Conservation (phyloP, 345 rosid genomes). For the Eutrema heterophyllum region DNA sequence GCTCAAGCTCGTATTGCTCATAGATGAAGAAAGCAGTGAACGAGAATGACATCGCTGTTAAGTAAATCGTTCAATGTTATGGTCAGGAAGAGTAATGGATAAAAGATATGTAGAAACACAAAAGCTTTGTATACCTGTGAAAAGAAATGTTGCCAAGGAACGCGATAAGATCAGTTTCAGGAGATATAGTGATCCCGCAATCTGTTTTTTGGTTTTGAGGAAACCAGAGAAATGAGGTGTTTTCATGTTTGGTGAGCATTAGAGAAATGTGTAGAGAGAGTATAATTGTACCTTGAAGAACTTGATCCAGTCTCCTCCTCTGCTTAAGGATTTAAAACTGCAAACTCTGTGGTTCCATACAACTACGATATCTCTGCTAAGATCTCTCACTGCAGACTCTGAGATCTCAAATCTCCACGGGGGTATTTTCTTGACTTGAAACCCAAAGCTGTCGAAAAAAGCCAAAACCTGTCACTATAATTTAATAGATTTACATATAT, state of each 20-base stretch:
- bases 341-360: constrained; percentile 54
- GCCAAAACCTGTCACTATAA: neutral
- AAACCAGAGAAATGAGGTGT: neutral
- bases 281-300: constrained; percentile 52
- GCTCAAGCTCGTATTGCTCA: constrained; percentile 74
- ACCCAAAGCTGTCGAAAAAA: constrained; percentile 49
- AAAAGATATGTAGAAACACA: neutral
- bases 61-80: constrained; percentile 13
- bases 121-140: constrained; percentile 45
- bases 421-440: constrained; percentile 42
- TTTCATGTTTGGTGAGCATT: neutral
- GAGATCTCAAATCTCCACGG: constrained; percentile 53
- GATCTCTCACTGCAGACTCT: constrained; percentile 43
- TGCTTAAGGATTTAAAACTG: constrained; percentile 39
- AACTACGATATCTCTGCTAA: constrained; percentile 35
- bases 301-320: constrained; percentile 61
- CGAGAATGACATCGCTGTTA: constrained; percentile 59
- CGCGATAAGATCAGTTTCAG: constrained; percentile 39
- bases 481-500: neutral
- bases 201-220: constrained; percentile 32
- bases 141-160: constrained; percentile 36
- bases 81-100: neutral
- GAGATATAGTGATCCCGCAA: constrained; percentile 39
- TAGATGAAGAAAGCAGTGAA: constrained; percentile 77
- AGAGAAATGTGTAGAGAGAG: neutral